Evolutionary conservation across 257 asterid genomes (phyloP), one percentile per base, ranked within the genome.

Genomic region (Penstemon barbatus): DNA sequence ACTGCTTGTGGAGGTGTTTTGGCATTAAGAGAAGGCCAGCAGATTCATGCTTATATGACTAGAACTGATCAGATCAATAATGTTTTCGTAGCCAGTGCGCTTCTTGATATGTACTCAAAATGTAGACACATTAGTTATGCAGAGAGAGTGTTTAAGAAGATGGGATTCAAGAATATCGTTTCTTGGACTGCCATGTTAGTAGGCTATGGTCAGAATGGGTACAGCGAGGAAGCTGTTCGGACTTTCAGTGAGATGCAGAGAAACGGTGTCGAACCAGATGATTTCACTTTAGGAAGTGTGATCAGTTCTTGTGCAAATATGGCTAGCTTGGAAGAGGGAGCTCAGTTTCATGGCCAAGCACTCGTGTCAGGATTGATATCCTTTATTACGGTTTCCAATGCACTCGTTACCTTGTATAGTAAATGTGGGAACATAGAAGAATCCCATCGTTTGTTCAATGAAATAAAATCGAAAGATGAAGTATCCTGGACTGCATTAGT

Each of bases 181-280:
- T 84, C 97, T 37, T 94, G 97, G 97, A 91, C 97, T 4, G 97
- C 97, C 59, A 86, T 94, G 95, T 70, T 94, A 51, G 97, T 91
- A 18, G 99, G 95, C n/a, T 89, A 86, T 66, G 93, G 97, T 70
- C 97, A 90, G 78, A 91, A 91, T 43, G 99, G 99, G 40, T 84
- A 72, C 79, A 81, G 92, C 7, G 96, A 91, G 62, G 95, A 91
- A 77, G 99, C 97, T 62, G 84, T 94, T 76, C 67, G 82, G 61
- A 63, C 75, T 15, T 91, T 81, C 53, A 71, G 82, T 48, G 87
- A 91, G 68, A 91, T 91, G 99, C 86, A 84, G 70, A 77, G 83
- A 73, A 77, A 79, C 66, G 85, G 91, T 58, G 80, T 87, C 10
- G 67, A 80, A 60, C 91, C 86, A 8, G 97, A 93, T 63, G 82